phyloP scores from a whole-genome alignment of 2,329 filamentous ascomycete genomes.

The Cordyceps pruinosa region DNA sequence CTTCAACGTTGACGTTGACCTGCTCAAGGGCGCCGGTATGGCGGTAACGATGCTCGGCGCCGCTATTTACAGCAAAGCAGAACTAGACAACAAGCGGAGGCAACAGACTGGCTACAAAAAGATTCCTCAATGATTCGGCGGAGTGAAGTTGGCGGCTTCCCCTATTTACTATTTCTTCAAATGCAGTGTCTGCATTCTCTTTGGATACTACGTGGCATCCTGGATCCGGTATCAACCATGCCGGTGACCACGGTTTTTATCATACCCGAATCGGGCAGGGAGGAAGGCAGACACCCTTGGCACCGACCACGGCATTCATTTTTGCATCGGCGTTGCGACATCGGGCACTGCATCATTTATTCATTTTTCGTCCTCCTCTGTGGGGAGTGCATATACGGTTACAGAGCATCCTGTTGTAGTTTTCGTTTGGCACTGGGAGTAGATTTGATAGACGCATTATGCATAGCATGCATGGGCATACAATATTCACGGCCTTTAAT shows the following conservation, averaged over 20 bases:
- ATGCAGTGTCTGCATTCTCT: not conserved
- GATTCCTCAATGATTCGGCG: slow-evolving; percentile 18
- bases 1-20: slow-evolving; percentile 43
- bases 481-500: not conserved
- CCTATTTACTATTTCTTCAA: not conserved
- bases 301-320: not conserved
- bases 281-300: not conserved
- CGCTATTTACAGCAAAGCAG: slow-evolving; percentile 51
- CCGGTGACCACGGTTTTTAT: not conserved
- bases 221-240: not conserved
- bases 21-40: slow-evolving; percentile 51
- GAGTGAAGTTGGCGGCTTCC: not conserved
- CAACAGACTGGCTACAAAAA: slow-evolving; percentile 28
- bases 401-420: not conserved
- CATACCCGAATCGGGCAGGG: not conserved
- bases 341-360: slow-evolving; percentile 2
- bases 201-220: not conserved
- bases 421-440: not conserved
- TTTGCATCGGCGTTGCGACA: slow-evolving; percentile 2
- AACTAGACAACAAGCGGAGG: slow-evolving; percentile 42
- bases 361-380: not conserved
- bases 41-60: slow-evolving; percentile 47
- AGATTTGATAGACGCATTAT: slow-evolving; percentile 11
- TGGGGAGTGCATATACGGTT: not conserved
- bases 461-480: slow-evolving; percentile 11